Conservation (phyloP, 1,284 basidiomycete genomes). For the Blastosporella zonata region DNA sequence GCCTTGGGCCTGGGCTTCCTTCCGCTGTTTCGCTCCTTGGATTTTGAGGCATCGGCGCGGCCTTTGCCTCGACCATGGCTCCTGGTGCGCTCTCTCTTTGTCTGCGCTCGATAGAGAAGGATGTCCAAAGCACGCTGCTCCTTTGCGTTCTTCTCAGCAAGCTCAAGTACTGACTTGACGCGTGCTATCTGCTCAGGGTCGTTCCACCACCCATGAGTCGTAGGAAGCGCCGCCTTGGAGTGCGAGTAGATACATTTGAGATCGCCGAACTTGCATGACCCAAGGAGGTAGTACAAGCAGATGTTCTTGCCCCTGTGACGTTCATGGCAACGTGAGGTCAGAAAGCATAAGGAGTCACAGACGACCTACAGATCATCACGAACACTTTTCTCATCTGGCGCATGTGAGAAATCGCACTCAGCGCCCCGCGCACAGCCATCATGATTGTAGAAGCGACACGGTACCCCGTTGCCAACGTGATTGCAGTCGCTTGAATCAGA, state of each 20-base stretch:
- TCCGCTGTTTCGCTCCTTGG: slow-evolving; percentile 4
- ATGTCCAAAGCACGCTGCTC: slow-evolving; percentile 26
- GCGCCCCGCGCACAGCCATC: slow-evolving; percentile 39
- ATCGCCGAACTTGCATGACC: slow-evolving; percentile 35
- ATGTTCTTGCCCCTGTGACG: slow-evolving; percentile 37
- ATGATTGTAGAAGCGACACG: slow-evolving; percentile 53
- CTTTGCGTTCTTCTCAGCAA: slow-evolving; percentile 29
- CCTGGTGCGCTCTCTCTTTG: slow-evolving; percentile 11
- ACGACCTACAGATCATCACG: slow-evolving; percentile 45
- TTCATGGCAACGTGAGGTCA: not conserved
- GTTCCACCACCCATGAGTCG: slow-evolving; percentile 31
- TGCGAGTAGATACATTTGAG: slow-evolving; percentile 36
- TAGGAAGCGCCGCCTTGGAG: slow-evolving; percentile 27
- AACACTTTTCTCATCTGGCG: slow-evolving; percentile 48
- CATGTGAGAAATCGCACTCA: slow-evolving; percentile 45
- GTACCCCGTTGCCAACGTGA: slow-evolving; percentile 46
- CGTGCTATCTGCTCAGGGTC: slow-evolving; percentile 25
- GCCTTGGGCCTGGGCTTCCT: not conserved
- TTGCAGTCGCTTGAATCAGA: slow-evolving; percentile 48
- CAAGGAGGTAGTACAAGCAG: slow-evolving; percentile 36
- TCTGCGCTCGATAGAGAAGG: slow-evolving; percentile 23
- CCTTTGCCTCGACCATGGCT: slow-evolving; percentile 16
- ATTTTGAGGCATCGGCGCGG: slow-evolving; percentile 2
- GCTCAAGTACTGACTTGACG: slow-evolving; percentile 30
- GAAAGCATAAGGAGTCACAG: not conserved